phyloP scores from a whole-genome alignment of 306 rosid species.

The Geum urbanum region DNA sequence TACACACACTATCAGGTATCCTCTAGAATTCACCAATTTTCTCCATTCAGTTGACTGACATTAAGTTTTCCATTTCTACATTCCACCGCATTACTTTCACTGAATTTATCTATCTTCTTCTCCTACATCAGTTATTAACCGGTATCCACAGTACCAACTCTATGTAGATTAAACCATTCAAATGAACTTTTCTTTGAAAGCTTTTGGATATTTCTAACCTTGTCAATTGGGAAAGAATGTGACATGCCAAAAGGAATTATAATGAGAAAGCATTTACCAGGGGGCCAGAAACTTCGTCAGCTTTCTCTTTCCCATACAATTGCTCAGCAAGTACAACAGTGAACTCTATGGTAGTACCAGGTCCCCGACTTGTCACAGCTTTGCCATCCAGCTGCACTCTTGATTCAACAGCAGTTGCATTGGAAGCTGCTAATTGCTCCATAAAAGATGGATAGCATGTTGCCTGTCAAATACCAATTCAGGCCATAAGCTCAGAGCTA shows the following conservation, averaged over 20 bases:
- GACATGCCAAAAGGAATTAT: background rate
- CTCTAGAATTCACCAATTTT: background rate
- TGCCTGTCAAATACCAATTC: conserved; percentile 51
- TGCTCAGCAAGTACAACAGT: conserved; percentile 70
- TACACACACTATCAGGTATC: background rate
- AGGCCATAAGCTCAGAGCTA: conserved; percentile 9
- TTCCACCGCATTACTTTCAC: background rate
- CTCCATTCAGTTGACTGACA: background rate
- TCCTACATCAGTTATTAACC: background rate
- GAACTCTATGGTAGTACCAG: conserved; percentile 90
- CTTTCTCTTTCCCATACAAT: conserved; percentile 79
- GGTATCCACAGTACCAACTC: background rate
- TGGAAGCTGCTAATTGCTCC: conserved; percentile 69
- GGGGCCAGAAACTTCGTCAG: conserved; percentile 78
- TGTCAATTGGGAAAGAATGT: background rate
- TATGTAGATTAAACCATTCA: background rate
- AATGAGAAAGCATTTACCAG: conserved; percentile 46
- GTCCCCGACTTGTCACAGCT: conserved; percentile 83
- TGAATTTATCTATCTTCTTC: background rate
- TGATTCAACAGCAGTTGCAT: conserved; percentile 66
- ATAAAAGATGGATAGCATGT: conserved; percentile 73
- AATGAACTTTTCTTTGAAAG: background rate
- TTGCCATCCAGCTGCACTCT: conserved; percentile 82
- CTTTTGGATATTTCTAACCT: background rate
- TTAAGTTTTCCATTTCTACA: background rate